Percentiles rank a stretch among this genome's conserved stretches.
Evolutionary conservation across 805 yeast genomes (phyloP).

Genomic region (Candida chauliodis): DNA sequence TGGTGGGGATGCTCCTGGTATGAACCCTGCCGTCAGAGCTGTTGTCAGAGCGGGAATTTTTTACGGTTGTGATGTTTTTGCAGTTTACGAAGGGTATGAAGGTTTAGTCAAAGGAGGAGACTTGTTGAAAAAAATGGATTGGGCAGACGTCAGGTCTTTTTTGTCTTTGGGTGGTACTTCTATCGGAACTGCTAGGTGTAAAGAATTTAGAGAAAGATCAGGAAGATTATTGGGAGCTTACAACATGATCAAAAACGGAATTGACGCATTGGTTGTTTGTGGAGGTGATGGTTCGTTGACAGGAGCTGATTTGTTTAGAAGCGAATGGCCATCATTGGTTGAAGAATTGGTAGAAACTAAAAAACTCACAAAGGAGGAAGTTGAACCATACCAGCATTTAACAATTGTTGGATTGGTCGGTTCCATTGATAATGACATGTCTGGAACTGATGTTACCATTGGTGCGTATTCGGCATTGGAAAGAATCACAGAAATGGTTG

Average conservation of each 20-base stretch:
- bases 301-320: conserved; percentile 74
- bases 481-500: conserved; percentile 70
- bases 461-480: conserved; percentile 79
- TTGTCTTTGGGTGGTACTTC: conserved; percentile 70
- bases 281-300: conserved; percentile 85
- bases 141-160: conserved; percentile 76
- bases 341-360: conserved; percentile 49
- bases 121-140: conserved; percentile 56
- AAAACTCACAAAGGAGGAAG: conserved; percentile 45
- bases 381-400: conserved; percentile 48
- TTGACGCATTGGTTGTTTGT: conserved; percentile 74
- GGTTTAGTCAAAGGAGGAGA: conserved; percentile 69
- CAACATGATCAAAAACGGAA: conserved; percentile 66
- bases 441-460: conserved; percentile 79
- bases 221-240: conserved; percentile 64
- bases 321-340: conserved; percentile 73
- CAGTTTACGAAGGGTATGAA: conserved; percentile 70
- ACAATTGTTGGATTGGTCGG: conserved; percentile 77
- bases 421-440: conserved; percentile 82
- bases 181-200: conserved; percentile 76
- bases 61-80: conserved; percentile 63
- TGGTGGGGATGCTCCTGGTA: conserved; percentile 82
- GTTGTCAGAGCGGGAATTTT: conserved; percentile 66
- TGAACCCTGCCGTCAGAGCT: conserved; percentile 75
- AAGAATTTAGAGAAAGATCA: conserved; percentile 59